Base-by-base conservation (phyloP, 2,329 filamentous ascomycete species). In the Exophiala mesophila region DNA sequence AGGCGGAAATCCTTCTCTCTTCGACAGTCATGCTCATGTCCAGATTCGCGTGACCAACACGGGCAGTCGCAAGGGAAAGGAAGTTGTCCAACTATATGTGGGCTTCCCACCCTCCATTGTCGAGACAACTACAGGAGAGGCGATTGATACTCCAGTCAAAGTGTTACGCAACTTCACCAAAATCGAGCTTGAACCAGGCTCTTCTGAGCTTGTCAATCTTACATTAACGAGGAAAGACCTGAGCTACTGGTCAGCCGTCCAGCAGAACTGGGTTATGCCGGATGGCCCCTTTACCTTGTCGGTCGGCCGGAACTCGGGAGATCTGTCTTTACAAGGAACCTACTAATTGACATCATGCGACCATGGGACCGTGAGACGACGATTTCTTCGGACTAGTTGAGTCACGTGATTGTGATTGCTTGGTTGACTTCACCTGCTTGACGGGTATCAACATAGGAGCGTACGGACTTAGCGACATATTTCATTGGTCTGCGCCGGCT, bases 121-220 rank as follows among this genome's bases (percentile, higher is more conserved):
- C n/a, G 66, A 70, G 37, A 52, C 57, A 0, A 62, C 63, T 39
- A 68, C 68, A 9, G 61, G 64, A 5, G 66, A 71, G 41, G 31
- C 52, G n/a, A 69, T 72, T 16, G 82, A 87, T 19, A 88, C 86
- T 38, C 83, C 83, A 0, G 62, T 79, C 1, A 73, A 73, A 42
- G 78, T 81, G n/a, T 69, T 88, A 15, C 75, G 85, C 10, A 83
- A 83, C 20, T 88, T 88, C 57, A 80, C 83, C 49, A 88, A 88
- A 67, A 66, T 85, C 2, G 60, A 66, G 18, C 62, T 88, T 12
- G 65, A 70, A 3, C 68, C 72, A 0, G 78, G 77, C 0, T 68
- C 78, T 57, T 72, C 62, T 3, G 62, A 63, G 43, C 71, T 63
- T 0, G 73, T 87, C 0, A 68, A 70, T 15, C 70, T 88, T 54